These are phyloP conservation scores for Verticillium nonalfalfae DNA, from an alignment of 2,329 filamentous ascomycete species.

Conservation along the genomic window DNA sequence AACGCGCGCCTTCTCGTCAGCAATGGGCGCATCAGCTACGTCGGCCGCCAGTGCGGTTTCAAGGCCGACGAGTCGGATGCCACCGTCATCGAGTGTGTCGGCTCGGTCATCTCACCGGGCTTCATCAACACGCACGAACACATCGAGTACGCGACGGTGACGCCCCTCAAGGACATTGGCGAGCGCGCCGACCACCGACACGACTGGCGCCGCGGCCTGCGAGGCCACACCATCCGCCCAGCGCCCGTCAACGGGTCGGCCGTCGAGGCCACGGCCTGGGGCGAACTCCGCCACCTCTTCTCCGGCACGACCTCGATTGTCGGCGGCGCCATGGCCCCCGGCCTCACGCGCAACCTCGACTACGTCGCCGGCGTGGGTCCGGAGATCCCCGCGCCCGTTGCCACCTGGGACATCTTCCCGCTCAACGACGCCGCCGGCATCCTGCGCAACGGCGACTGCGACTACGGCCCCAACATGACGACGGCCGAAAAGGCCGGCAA, in stretches of 20 bases:
- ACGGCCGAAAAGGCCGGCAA: slow-evolving; percentile 5
- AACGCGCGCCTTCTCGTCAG: slow-evolving; percentile 5
- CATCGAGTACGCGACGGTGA: slow-evolving; percentile 17
- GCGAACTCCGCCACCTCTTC: slow-evolving; percentile 21
- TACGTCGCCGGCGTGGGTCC: slow-evolving; percentile 16
- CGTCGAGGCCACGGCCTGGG: slow-evolving; percentile 15
- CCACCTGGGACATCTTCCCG: slow-evolving; percentile 18
- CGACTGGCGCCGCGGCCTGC: slow-evolving; percentile 19
- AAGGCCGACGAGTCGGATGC: slow-evolving; percentile 1
- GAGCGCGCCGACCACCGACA: slow-evolving; percentile 18
- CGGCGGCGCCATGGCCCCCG: slow-evolving; percentile 17
- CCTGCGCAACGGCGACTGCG: slow-evolving; percentile 17
- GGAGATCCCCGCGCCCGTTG: slow-evolving; percentile 9
- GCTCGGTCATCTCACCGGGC: slow-evolving; percentile 19
- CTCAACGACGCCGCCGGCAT: slow-evolving; percentile 16
- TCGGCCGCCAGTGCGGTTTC: slow-evolving; percentile 4
- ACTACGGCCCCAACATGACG: slow-evolving; percentile 16
- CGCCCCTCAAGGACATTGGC: slow-evolving; percentile 15
- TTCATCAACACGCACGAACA: slow-evolving; percentile 24
- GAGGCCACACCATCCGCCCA: slow-evolving; percentile 12
- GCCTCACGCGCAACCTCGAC: slow-evolving; percentile 20
- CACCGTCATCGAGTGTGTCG: slow-evolving; percentile 16
- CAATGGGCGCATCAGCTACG: slow-evolving; percentile 1
- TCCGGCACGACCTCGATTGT: slow-evolving; percentile 22
- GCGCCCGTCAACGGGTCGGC: slow-evolving; percentile 15